These are phyloP conservation scores for Magnusiomyces fungicola DNA, from an alignment of 1,139 yeast species.

Conservation along the genomic window DNA sequence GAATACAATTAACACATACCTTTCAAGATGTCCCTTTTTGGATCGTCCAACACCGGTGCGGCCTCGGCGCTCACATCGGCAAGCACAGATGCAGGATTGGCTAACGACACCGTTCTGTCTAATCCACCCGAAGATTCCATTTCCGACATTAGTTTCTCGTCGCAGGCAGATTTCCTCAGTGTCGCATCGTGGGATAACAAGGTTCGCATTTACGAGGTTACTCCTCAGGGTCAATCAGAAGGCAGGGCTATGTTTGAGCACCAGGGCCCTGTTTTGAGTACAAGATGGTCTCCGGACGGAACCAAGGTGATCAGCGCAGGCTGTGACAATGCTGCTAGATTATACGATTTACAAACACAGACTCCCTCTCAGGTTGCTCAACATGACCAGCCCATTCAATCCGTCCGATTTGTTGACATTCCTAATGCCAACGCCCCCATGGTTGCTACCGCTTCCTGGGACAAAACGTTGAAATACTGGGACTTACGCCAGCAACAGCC, in stretches of 20 bases:
- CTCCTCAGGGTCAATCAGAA: slow-evolving; percentile 54
- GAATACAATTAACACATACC: neutral
- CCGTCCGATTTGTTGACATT: slow-evolving; percentile 71
- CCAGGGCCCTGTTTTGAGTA: slow-evolving; percentile 76
- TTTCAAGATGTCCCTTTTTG: no score
- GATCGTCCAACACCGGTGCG: neutral
- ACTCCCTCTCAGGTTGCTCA: slow-evolving; percentile 79
- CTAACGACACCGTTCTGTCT: slow-evolving; percentile 67
- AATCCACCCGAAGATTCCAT: slow-evolving; percentile 91
- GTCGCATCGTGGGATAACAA: slow-evolving; percentile 95
- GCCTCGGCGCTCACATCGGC: neutral
- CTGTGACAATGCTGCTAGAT: slow-evolving; percentile 79
- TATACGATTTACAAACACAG: slow-evolving; percentile 76
- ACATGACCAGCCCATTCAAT: slow-evolving; percentile 75
- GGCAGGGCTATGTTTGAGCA: slow-evolving; percentile 90
- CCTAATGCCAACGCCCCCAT: slow-evolving; percentile 67
- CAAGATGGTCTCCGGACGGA: slow-evolving; percentile 84
- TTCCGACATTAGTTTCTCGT: slow-evolving; percentile 83
- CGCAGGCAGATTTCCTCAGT: slow-evolving; percentile 75
- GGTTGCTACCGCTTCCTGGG: slow-evolving; percentile 94
- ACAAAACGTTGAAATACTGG: slow-evolving; percentile 90
- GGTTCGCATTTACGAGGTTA: slow-evolving; percentile 85
- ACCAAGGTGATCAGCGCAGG: slow-evolving; percentile 87
- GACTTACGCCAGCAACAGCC: slow-evolving; percentile 86
- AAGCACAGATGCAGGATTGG: slow-evolving; percentile 40